These are phyloP conservation scores for Citrus maxima DNA, from an alignment of 345 rosid genomes.

Conservation along the genomic window DNA sequence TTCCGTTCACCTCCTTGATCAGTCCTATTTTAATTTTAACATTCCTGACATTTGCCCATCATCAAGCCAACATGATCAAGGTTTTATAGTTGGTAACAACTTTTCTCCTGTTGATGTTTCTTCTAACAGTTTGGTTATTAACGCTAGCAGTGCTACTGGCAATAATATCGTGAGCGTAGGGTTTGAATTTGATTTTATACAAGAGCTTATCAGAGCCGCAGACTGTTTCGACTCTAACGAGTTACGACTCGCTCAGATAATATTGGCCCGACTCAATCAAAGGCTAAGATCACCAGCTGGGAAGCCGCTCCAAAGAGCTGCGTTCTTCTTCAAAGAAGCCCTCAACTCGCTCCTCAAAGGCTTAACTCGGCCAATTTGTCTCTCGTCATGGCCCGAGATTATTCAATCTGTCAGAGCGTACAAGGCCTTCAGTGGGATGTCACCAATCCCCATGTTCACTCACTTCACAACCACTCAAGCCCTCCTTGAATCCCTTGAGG, in stretches of 20 bases:
- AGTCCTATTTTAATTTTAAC: conserved; percentile 47
- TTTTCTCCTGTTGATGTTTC: conserved; percentile 16
- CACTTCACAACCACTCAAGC: conserved; percentile 91
- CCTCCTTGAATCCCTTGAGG: conserved; percentile 64
- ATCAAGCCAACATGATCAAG: conserved; percentile 22
- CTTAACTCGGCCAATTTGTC: conserved; percentile 34
- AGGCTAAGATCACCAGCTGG: conserved; percentile 58
- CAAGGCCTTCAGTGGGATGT: conserved; percentile 65
- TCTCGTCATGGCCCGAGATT: conserved; percentile 64
- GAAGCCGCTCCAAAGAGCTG: conserved; percentile 81
- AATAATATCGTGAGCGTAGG: conserved; percentile 24
- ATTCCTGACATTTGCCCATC: conserved; percentile 37
- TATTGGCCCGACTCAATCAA: conserved; percentile 73
- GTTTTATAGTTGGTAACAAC: not conserved
- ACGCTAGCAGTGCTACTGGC: not conserved
- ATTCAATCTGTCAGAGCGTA: conserved; percentile 70
- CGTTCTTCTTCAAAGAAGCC: conserved; percentile 88
- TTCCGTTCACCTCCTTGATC: conserved; percentile 14
- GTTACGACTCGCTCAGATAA: conserved; percentile 67
- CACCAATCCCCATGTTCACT: conserved; percentile 89
- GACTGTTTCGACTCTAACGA: conserved; percentile 82
- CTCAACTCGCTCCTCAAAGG: conserved; percentile 55
- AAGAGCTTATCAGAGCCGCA: conserved; percentile 76
- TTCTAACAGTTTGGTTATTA: conserved; percentile 29
- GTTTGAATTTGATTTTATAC: conserved; percentile 61